Conservation (phyloP, 169 alveolate species). For the Hepatocystis sp. region DNA sequence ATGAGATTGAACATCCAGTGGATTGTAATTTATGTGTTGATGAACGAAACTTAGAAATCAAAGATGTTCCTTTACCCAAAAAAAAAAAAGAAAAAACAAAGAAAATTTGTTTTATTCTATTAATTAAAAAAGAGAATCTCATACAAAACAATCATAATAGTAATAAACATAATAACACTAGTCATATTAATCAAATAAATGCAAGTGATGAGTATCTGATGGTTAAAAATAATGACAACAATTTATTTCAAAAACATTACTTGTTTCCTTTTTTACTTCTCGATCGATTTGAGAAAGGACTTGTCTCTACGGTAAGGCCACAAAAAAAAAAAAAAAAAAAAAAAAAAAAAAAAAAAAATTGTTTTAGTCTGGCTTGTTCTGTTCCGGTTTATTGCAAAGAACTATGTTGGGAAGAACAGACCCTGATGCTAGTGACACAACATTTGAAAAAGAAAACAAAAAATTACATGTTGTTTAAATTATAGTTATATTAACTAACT, state of each 20-base stretch:
- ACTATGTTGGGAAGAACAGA: too few relatives aligned
- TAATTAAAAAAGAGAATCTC: slow-evolving; percentile 7
- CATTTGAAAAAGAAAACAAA: too few relatives aligned
- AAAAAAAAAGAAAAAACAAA: slow-evolving; percentile 50
- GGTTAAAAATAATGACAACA: slow-evolving; percentile 52
- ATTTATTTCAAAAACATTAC: slow-evolving; percentile 65
- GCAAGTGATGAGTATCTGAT: slow-evolving; percentile 47
- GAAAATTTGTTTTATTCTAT: slow-evolving; percentile 40
- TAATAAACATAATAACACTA: too few relatives aligned
- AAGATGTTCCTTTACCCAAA: slow-evolving; percentile 33
- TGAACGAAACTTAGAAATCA: slow-evolving; percentile 60
- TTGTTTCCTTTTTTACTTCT: slow-evolving; percentile 61
- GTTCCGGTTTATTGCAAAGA: too few relatives aligned
- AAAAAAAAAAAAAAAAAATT: neutral
- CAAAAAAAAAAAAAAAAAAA: neutral
- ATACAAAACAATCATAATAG: neutral
- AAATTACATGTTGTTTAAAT: too few relatives aligned
- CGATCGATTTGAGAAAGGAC: slow-evolving; percentile 18
- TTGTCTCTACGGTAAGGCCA: slow-evolving; percentile 9
- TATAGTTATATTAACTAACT: too few relatives aligned
- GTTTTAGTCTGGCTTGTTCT: too few relatives aligned
- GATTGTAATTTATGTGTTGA: slow-evolving; percentile 38
- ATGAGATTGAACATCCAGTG: slow-evolving; percentile 17
- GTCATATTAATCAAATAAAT: too few relatives aligned
- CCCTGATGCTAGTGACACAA: too few relatives aligned